phyloP scores from a whole-genome alignment of 2,329 filamentous ascomycete genomes.

The Botrytis paeoniae region DNA sequence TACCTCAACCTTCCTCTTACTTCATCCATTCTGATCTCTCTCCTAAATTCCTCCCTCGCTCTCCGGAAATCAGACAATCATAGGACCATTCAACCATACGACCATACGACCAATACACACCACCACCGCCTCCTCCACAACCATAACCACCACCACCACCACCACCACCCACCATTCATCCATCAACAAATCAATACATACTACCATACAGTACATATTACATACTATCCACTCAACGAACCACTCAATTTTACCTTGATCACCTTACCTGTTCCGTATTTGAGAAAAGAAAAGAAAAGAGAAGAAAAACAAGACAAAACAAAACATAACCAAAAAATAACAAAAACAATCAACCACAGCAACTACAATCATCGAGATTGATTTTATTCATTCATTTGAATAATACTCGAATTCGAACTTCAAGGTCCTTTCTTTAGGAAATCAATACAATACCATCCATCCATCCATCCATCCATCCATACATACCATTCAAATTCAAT shows the following conservation, averaged over 20 bases:
- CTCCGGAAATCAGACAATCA: not conserved
- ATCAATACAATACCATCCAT: not conserved
- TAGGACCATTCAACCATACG: not conserved
- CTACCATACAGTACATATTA: not conserved
- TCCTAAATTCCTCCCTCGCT: not conserved
- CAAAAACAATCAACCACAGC: not conserved
- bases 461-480: no score
- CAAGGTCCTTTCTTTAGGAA: not conserved
- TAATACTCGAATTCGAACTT: not conserved
- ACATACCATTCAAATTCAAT: not conserved
- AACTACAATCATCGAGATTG: constrained; percentile 18
- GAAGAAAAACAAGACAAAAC: not conserved
- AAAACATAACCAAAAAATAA: not conserved
- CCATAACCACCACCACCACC: not conserved
- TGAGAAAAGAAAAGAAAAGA: not conserved
- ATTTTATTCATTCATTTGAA: not conserved
- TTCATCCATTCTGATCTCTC: not conserved
- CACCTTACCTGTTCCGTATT: not conserved
- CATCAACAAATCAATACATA: not conserved
- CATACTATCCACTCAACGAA: constrained; percentile 1
- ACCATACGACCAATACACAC: not conserved
- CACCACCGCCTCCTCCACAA: not conserved
- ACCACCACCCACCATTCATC: not conserved
- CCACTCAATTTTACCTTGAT: not conserved
- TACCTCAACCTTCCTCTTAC: not conserved